Percentiles rank a stretch among this genome's conserved stretches.
phyloP scores from a whole-genome alignment of 2,329 filamentous ascomycete species.

The Pestalotiopsis sp. region DNA sequence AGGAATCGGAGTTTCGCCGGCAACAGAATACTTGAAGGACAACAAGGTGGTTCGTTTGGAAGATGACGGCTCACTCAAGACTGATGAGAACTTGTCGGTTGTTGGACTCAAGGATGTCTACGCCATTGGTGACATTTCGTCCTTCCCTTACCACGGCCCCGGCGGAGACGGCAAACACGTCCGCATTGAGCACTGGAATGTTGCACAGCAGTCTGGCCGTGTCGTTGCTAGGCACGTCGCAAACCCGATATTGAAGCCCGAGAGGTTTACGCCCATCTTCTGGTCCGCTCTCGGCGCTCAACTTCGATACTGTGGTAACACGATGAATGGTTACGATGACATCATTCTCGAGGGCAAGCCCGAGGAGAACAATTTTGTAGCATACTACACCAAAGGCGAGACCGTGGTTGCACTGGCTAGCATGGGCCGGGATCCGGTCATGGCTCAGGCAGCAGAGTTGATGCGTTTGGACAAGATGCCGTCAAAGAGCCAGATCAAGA shows the following conservation, averaged over 20 bases:
- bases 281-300: conserved; percentile 93
- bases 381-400: conserved; percentile 87
- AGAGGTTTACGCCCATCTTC: conserved; percentile 89
- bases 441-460: conserved; percentile 81
- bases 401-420: conserved; percentile 87
- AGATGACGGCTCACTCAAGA: conserved; percentile 82
- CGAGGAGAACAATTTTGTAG: conserved; percentile 79
- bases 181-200: conserved; percentile 98
- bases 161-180: conserved; percentile 73
- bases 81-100: conserved; percentile 80
- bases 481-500: conserved; percentile 73
- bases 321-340: conserved; percentile 81
- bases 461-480: conserved; percentile 86
- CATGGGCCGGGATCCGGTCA: conserved; percentile 88
- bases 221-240: conserved; percentile 78
- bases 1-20: conserved; percentile 85
- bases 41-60: conserved; percentile 73
- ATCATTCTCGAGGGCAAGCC: conserved; percentile 78
- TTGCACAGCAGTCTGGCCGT: conserved; percentile 90
- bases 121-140: conserved; percentile 93
- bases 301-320: conserved; percentile 91
- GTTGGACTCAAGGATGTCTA: conserved; percentile 80
- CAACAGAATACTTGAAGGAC: conserved; percentile 78
- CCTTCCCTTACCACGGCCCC: conserved; percentile 91
- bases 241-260: conserved; percentile 61